A percentile compares a stretch with the other conserved stretches of the same genome.
Conservation (phyloP, 176 grass and related monocot species). For the Avena insularis region DNA sequence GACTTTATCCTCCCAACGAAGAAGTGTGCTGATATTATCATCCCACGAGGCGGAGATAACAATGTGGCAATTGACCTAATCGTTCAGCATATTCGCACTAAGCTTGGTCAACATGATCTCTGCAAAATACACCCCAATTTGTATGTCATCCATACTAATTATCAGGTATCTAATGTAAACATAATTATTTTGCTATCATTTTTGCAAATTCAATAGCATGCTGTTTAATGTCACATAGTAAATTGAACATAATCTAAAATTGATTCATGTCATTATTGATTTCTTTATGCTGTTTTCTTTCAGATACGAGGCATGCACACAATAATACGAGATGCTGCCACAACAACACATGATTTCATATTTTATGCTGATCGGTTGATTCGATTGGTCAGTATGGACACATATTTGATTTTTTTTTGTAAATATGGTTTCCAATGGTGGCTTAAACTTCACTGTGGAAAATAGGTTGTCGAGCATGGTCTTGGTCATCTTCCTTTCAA, state of each 20-base stretch:
- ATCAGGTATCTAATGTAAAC: constrained; percentile 68
- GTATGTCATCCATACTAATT: constrained; percentile 88
- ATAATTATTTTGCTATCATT: constrained; percentile 29
- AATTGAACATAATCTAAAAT: constrained; percentile 8
- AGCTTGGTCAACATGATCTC: constrained; percentile 83
- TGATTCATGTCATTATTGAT: constrained; percentile 8
- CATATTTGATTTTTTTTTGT: constrained; percentile 31
- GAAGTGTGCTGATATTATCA: constrained; percentile 90
- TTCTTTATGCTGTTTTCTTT: constrained; percentile 27
- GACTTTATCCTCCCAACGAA: constrained; percentile 98
- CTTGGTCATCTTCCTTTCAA: constrained; percentile 83
- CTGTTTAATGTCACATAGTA: constrained; percentile 30
- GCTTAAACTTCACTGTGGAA: constrained; percentile 55
- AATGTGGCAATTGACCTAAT: constrained; percentile 78
- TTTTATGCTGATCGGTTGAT: constrained; percentile 86
- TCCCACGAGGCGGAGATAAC: constrained; percentile 75
- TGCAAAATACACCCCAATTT: constrained; percentile 99
- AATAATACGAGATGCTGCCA: constrained; percentile 94
- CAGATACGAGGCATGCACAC: constrained; percentile 99
- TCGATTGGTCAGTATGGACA: constrained; percentile 79
- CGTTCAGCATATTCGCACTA: constrained; percentile 73
- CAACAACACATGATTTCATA: constrained; percentile 92
- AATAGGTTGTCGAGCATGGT: constrained; percentile 97
- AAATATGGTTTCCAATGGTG: constrained; percentile 29
- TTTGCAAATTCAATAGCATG: not conserved